Evolutionary conservation across 805 yeast species (phyloP).

Genomic region (Saccharomyces eubayanus): DNA sequence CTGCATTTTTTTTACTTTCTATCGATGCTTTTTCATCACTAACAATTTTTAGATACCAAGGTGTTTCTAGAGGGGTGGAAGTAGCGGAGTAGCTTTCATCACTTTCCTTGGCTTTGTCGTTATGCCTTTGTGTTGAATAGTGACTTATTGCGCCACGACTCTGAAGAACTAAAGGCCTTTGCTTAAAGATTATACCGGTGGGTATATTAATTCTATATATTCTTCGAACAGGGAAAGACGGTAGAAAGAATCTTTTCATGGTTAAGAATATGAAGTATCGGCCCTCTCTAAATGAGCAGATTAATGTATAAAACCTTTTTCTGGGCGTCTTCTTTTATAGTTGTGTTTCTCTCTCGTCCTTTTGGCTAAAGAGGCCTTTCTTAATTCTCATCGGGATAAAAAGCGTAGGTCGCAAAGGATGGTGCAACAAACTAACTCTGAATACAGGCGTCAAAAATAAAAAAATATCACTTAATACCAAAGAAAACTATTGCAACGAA

Average conservation of each 20-base stretch:
- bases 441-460: neutral
- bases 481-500: no score
- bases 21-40: conserved; percentile 32
- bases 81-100: neutral
- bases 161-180: neutral
- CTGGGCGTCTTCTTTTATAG: neutral
- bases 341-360: neutral
- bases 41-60: conserved; percentile 52
- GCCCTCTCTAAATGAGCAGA: neutral
- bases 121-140: neutral
- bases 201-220: neutral
- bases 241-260: neutral
- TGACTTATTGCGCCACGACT: neutral
- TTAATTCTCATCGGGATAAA: neutral
- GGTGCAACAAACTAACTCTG: neutral
- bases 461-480: no score
- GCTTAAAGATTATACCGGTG: neutral
- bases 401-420: neutral
- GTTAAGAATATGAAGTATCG: neutral
- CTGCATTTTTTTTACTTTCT: conserved; percentile 29
- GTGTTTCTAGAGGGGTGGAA: conserved; percentile 22
- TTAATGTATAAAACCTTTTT: neutral
- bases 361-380: neutral
- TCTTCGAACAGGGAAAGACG: neutral
- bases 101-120: neutral